These are phyloP conservation scores for Suhomyces yuchorum DNA, from an alignment of 1,139 yeast genomes.

Conservation along the genomic window DNA sequence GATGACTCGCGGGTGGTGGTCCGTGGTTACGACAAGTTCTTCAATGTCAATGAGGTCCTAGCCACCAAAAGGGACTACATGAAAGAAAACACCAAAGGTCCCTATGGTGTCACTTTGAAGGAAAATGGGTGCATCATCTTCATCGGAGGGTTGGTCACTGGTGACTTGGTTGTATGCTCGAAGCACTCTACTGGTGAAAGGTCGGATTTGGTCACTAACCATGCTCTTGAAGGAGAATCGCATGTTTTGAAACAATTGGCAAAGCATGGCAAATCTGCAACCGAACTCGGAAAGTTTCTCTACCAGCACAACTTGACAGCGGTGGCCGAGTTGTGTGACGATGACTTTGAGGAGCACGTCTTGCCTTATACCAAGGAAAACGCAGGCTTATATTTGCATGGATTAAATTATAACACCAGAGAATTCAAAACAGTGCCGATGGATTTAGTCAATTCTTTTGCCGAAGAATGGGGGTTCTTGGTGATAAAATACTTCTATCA, in stretches of 20 bases:
- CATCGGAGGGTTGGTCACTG: constrained; percentile 73
- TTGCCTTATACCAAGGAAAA: constrained; percentile 65
- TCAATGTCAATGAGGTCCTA: constrained; percentile 70
- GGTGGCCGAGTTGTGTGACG: constrained; percentile 92
- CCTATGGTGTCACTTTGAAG: constrained; percentile 78
- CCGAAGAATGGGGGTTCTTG: constrained; percentile 71
- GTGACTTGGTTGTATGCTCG: constrained; percentile 78
- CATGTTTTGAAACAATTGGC: constrained; percentile 59
- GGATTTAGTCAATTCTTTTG: constrained; percentile 60
- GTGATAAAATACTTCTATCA: constrained; percentile 49
- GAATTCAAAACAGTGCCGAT: constrained; percentile 67
- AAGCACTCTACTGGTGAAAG: constrained; percentile 84
- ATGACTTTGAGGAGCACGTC: constrained; percentile 91
- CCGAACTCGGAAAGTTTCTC: constrained; percentile 59
- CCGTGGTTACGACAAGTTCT: constrained; percentile 94
- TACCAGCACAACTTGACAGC: constrained; percentile 66
- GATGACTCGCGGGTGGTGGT: constrained; percentile 55
- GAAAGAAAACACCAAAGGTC: constrained; percentile 58
- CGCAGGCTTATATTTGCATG: constrained; percentile 89
- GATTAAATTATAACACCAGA: constrained; percentile 71
- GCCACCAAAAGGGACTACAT: constrained; percentile 55
- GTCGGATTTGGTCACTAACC: constrained; percentile 58
- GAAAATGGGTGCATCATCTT: constrained; percentile 94
- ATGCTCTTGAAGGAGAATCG: constrained; percentile 71
- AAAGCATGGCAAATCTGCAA: constrained; percentile 36